Evolutionary conservation across 1,284 basidiomycete species (phyloP).

Genomic region (Schizophyllum commune): DNA sequence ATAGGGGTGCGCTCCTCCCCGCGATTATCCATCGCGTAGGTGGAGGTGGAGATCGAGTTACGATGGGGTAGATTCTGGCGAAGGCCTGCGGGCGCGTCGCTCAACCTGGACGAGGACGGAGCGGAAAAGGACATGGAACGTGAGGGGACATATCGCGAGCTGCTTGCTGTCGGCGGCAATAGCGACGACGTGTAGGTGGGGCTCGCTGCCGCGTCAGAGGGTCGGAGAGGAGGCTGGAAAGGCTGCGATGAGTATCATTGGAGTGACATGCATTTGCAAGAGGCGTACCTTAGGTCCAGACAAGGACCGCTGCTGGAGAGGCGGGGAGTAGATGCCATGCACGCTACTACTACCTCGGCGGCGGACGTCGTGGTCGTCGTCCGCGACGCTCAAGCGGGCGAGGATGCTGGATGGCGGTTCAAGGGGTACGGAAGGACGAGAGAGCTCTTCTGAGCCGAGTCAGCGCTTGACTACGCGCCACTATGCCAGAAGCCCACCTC

Average conservation of each 20-base stretch:
- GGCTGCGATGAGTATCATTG: background rate
- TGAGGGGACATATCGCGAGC: too few relatives aligned
- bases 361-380: constrained; percentile 19
- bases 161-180: too few relatives aligned
- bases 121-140: too few relatives aligned
- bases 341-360: too few relatives aligned
- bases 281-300: constrained; percentile 6
- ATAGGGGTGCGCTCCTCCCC: constrained; percentile 9
- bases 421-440: constrained; percentile 26
- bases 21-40: background rate
- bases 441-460: constrained; percentile 33
- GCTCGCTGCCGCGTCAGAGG: background rate
- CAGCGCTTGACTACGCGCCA: constrained; percentile 7
- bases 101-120: too few relatives aligned
- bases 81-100: too few relatives aligned
- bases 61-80: background rate
- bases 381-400: constrained; percentile 29
- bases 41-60: background rate
- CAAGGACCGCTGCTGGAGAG: too few relatives aligned
- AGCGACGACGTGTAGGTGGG: too few relatives aligned
- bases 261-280: background rate
- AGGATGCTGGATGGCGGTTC: constrained; percentile 32
- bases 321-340: too few relatives aligned
- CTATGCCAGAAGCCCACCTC: constrained; percentile 34
- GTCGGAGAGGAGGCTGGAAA: constrained; percentile 11